These are phyloP conservation scores for Vitis rupestris DNA, from an alignment of 164 flowering plant species.

Conservation along the genomic window DNA sequence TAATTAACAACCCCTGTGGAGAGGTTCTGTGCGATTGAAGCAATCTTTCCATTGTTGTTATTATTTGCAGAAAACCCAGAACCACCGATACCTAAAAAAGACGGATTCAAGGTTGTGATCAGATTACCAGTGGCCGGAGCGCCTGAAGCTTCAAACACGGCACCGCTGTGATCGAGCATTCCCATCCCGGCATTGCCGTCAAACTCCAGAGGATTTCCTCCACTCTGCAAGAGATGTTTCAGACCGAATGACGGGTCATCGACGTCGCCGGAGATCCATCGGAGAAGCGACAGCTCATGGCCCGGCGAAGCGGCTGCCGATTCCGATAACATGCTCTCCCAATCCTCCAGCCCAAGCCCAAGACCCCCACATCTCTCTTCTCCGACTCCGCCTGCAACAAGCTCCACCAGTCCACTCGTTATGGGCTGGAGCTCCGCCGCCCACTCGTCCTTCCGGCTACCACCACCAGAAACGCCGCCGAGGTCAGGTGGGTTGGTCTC, in stretches of 20 bases:
- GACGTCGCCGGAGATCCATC: slow-evolving; percentile 32
- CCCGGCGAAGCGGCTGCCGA: slow-evolving; percentile 19
- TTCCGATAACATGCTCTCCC: slow-evolving; percentile 31
- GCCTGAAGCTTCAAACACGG: slow-evolving; percentile 11
- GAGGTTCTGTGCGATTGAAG: background rate
- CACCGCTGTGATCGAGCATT: slow-evolving; percentile 18
- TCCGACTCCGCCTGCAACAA: background rate
- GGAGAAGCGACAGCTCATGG: slow-evolving; percentile 29
- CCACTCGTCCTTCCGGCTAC: slow-evolving; percentile 24
- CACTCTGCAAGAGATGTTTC: slow-evolving; percentile 25
- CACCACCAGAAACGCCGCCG: background rate
- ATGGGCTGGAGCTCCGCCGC: slow-evolving; percentile 25
- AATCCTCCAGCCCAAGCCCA: slow-evolving; percentile 31
- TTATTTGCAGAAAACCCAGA: background rate
- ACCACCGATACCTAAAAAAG: too few relatives aligned
- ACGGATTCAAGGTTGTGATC: background rate
- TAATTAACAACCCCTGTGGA: background rate
- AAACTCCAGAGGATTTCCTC: slow-evolving; percentile 9
- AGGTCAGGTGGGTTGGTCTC: background rate
- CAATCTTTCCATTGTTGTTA: slow-evolving; percentile 13
- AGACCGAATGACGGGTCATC: slow-evolving; percentile 31
- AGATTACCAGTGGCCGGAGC: background rate
- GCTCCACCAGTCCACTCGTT: slow-evolving; percentile 15
- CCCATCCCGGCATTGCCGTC: slow-evolving; percentile 28
- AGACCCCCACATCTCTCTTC: slow-evolving; percentile 16